These are phyloP conservation scores for Colletotrichum sp. DNA, from an alignment of 2,329 filamentous ascomycete species.

Conservation along the genomic window DNA sequence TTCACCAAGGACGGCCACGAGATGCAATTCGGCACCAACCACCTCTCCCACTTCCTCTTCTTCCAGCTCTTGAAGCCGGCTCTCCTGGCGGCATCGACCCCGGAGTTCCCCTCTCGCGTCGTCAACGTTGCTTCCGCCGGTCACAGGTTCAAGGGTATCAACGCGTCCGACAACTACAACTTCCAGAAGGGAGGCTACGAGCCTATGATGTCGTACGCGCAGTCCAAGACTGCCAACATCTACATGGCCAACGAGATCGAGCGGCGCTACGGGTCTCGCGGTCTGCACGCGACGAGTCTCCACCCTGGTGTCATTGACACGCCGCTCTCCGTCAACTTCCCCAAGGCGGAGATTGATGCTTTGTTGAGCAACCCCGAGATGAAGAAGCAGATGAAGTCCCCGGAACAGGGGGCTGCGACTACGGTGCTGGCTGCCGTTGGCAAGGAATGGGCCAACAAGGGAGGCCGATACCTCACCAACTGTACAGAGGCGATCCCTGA, in stretches of 20 bases:
- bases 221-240: conserved; percentile 56
- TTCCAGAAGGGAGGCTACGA: conserved; percentile 29
- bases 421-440: conserved; percentile 46
- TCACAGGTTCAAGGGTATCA: conserved; percentile 39
- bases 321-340: neutral
- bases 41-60: conserved; percentile 29
- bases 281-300: conserved; percentile 33
- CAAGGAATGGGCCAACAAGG: conserved; percentile 46
- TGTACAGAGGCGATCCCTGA: conserved; percentile 28
- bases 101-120: conserved; percentile 48
- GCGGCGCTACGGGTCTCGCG: conserved; percentile 29
- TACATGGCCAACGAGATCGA: conserved; percentile 57
- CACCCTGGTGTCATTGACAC: conserved; percentile 13
- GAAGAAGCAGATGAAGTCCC: neutral
- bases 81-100: neutral
- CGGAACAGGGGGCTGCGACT: conserved; percentile 53
- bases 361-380: neutral
- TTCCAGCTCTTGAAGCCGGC: conserved; percentile 29
- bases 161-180: conserved; percentile 35
- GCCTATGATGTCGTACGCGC: conserved; percentile 44
- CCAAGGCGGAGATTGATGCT: neutral
- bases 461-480: conserved; percentile 49
- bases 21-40: conserved; percentile 29
- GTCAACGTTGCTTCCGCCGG: conserved; percentile 47
- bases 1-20: conserved; percentile 27